Conservation (phyloP, 2,329 filamentous ascomycete genomes). For the Alternaria rosae region DNA sequence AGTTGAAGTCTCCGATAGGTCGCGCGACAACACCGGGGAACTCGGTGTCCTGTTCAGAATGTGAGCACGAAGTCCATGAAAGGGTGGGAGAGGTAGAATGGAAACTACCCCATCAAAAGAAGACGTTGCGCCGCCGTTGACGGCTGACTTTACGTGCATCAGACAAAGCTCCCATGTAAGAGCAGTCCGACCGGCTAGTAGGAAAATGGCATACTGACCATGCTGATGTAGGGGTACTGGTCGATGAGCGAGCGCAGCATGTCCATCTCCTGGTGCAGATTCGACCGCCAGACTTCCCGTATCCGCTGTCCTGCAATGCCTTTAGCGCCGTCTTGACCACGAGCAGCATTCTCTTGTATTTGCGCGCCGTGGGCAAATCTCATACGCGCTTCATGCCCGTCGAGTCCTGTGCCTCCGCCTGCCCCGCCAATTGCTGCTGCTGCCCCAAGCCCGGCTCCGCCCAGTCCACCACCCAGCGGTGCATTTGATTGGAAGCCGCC, state of each 20-base stretch:
- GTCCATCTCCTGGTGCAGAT: slow-evolving; percentile 89
- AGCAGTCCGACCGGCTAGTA: slow-evolving; percentile 3
- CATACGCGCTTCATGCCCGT: slow-evolving; percentile 86
- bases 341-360: slow-evolving; percentile 58
- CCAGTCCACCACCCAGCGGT: slow-evolving; percentile 62
- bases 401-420: slow-evolving; percentile 70
- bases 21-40: slow-evolving; percentile 97
- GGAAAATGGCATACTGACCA: slow-evolving; percentile 69
- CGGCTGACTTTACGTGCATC: slow-evolving; percentile 18
- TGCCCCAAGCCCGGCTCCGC: slow-evolving; percentile 65
- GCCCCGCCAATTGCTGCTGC: slow-evolving; percentile 60
- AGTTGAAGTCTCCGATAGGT: slow-evolving; percentile 92
- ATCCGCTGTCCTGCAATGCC: slow-evolving; percentile 74
- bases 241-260: slow-evolving; percentile 82
- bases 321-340: slow-evolving; percentile 64
- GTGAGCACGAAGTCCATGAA: slow-evolving; percentile 23
- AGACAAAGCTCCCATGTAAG: slow-evolving; percentile 12
- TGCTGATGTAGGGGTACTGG: slow-evolving; percentile 93
- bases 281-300: slow-evolving; percentile 95
- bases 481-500: slow-evolving; percentile 58
- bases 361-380: slow-evolving; percentile 79
- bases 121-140: slow-evolving; percentile 8
- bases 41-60: slow-evolving; percentile 78
- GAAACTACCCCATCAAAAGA: slow-evolving; percentile 15
- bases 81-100: slow-evolving; percentile 3